These are phyloP conservation scores for Exophiala spinifera DNA, from an alignment of 2,329 filamentous ascomycete genomes.

Conservation along the genomic window DNA sequence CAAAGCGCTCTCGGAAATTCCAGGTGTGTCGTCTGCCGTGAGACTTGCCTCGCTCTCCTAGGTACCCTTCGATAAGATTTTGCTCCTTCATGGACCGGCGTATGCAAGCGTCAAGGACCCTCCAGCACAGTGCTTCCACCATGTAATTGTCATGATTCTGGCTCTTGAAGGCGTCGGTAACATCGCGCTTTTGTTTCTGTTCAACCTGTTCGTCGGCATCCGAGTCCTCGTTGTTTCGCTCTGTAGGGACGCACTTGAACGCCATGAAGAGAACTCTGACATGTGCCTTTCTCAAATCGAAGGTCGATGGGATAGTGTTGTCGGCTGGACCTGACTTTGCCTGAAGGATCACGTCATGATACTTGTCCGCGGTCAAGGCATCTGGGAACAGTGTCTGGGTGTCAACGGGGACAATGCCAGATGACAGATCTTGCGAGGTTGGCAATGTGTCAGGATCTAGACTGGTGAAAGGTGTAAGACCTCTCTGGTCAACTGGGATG, in stretches of 20 bases:
- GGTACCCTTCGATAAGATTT: constrained; percentile 29
- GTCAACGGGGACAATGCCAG: not conserved
- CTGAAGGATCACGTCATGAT: constrained; percentile 15
- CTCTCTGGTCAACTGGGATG: constrained; percentile 2
- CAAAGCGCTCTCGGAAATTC: constrained; percentile 30
- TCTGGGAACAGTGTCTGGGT: constrained; percentile 9
- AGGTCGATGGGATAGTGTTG: constrained; percentile 30
- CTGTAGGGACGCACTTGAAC: constrained; percentile 33
- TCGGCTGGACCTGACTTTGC: constrained; percentile 19
- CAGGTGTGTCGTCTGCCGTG: constrained; percentile 20
- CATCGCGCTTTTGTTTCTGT: constrained; percentile 35
- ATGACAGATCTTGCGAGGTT: constrained; percentile 6
- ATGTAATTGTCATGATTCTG: constrained; percentile 27
- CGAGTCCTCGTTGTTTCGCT: not conserved
- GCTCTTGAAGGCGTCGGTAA: constrained; percentile 32
- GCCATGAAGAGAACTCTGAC: constrained; percentile 34
- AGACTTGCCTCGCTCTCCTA: constrained; percentile 26
- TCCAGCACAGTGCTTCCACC: constrained; percentile 36
- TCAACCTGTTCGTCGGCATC: not conserved
- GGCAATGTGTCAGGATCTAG: constrained; percentile 1
- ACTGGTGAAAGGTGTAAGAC: constrained; percentile 2
- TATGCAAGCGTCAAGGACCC: constrained; percentile 33
- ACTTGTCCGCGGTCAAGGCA: constrained; percentile 12
- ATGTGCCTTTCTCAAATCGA: constrained; percentile 27
- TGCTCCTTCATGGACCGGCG: constrained; percentile 24